Conservation (phyloP, 23 red algal genomes). For the Gracilaria caudata region DNA sequence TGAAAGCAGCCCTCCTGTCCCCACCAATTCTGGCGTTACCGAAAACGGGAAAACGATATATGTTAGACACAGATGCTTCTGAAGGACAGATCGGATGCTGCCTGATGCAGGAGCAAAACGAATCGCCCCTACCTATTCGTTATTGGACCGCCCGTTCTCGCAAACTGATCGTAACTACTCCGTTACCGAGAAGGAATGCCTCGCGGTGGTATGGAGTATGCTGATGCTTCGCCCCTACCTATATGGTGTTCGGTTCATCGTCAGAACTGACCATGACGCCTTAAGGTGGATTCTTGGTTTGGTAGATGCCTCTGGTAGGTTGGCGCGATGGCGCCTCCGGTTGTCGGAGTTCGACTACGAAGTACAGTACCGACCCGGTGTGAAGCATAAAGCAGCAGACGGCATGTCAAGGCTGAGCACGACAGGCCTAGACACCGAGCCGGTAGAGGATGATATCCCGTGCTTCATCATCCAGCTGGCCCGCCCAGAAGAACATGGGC, state of each 20-base stretch:
- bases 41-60: not conserved
- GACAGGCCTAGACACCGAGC: not conserved
- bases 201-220: conserved; percentile 16
- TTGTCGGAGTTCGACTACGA: conserved; percentile 21
- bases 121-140: not conserved
- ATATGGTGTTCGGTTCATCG: not conserved
- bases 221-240: conserved; percentile 12
- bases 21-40: conserved; percentile 27
- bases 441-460: conserved; percentile 3
- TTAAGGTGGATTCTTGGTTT: conserved; percentile 4
- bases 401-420: not conserved
- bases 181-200: not conserved
- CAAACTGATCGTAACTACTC: not conserved
- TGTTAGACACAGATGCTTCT: conserved; percentile 27
- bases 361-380: not conserved
- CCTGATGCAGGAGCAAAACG: conserved; percentile 16
- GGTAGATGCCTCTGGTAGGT: not conserved
- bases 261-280: conserved; percentile 9
- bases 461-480: not conserved
- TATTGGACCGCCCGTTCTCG: conserved; percentile 3
- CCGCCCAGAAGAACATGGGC: not conserved
- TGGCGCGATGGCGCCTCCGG: conserved; percentile 5
- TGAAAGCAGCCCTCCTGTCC: conserved; percentile 8
- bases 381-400: conserved; percentile 1
- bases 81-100: conserved; percentile 28